Base-by-base conservation (phyloP, 1,139 yeast genomes). In the Candida labiduridarum region DNA sequence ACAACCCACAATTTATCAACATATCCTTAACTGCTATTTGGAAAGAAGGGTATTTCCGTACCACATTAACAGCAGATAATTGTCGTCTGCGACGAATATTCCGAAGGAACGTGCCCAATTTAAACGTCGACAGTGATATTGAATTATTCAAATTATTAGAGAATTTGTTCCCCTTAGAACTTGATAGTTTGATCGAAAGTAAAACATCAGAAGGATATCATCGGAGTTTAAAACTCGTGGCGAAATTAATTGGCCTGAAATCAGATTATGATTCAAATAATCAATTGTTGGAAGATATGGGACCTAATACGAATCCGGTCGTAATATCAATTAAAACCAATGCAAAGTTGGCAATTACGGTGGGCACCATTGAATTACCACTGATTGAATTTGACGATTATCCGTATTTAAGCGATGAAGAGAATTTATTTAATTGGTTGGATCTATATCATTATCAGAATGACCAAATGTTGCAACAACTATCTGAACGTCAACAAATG, bases 381-480 rank as follows among this genome's bases (percentile, higher is more conserved):
- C 50, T 61, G 6, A 51, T 64, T 11, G 66, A 63, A 33, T 42
- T 54, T 43, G 57, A 54, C 22, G 50, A 56, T 38, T 30, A 50
- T 16, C 58, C 55, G 12, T 48, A 49, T 30, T 45, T 52, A 25
- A 52, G 52, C 18, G 46, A 49, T 29, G 52, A 52, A 36, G 54
- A 51, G 7, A 52, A 63, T 50, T 50, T 69, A 39, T 67, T 69
- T 55, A 62, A 62, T 46, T 69, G 74, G 74, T 45, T 69, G 16
- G 65, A 61, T 12, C 53, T 66, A 33, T 51, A 64, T 35, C 48
- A 60, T 15, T 50, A 44, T 9, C 64, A 61, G 16, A 59, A 61
- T 41, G 52, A 57, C 10, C 49, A 52, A 11, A 43, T 64, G 41
- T 41, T 50, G 15, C 31, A 38, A 16, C 49, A 47, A 18, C 34